A percentile compares a stretch with the other conserved stretches of the same genome.
Evolutionary conservation across 495 filamentous ascomycete genomes (phyloP).

Genomic region (Xylaria bambusicola): DNA sequence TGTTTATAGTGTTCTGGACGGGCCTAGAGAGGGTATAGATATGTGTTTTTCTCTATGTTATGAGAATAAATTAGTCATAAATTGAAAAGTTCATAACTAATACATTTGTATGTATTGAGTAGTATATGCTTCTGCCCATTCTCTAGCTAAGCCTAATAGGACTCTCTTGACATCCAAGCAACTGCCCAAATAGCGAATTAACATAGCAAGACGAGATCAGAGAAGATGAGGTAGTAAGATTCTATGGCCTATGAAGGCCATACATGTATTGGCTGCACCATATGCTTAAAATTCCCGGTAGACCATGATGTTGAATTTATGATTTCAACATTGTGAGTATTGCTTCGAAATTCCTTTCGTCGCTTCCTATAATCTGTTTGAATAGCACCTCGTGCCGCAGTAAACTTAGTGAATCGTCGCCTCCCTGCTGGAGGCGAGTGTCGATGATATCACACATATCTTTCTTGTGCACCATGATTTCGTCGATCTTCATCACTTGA

Average conservation of each 20-base stretch:
- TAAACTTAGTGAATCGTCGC: slow-evolving; percentile 10
- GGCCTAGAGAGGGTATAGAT: neutral
- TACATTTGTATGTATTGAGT: too few relatives aligned
- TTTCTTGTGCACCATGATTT: slow-evolving; percentile 13
- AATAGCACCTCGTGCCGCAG: slow-evolving; percentile 26
- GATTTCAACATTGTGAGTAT: slow-evolving; percentile 15
- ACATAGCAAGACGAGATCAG: too few relatives aligned
- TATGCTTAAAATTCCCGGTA: neutral
- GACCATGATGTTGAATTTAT: neutral
- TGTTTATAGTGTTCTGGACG: slow-evolving; percentile 2
- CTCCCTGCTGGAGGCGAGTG: slow-evolving; percentile 18
- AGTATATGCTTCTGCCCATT: too few relatives aligned
- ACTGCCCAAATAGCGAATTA: too few relatives aligned
- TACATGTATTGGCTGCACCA: too few relatives aligned
- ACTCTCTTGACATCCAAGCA: too few relatives aligned
- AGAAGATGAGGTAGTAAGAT: too few relatives aligned
- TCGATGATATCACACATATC: slow-evolving; percentile 26
- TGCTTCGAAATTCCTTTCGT: slow-evolving; percentile 18
- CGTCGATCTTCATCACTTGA: slow-evolving; percentile 16
- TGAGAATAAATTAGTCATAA: neutral
- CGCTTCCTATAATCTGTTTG: slow-evolving; percentile 18
- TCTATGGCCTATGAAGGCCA: too few relatives aligned
- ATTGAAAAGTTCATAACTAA: too few relatives aligned
- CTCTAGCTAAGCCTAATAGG: too few relatives aligned
- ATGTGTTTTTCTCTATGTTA: neutral